A percentile compares a stretch with the other conserved stretches of the same genome.
These are phyloP conservation scores for Mangifera indica DNA, from an alignment of 345 rosid genomes.

Conservation along the genomic window DNA sequence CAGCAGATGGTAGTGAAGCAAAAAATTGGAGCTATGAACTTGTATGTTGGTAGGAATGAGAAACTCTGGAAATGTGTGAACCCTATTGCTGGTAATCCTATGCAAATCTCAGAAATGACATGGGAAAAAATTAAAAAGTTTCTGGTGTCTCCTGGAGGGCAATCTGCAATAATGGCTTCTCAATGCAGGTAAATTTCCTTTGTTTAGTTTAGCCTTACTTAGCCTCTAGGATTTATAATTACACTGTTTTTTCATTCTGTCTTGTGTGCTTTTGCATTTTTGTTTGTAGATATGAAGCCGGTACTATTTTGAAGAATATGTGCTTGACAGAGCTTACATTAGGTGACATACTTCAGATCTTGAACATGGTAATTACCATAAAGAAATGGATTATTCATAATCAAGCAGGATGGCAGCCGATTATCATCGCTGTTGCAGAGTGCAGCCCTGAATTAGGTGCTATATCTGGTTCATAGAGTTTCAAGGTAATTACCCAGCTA, in stretches of 20 bases:
- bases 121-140: slow-evolving; percentile 36
- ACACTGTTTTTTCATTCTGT: slow-evolving; percentile 8
- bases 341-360: slow-evolving; percentile 38
- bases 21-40: slow-evolving; percentile 30
- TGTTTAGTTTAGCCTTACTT: neutral
- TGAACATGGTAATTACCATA: slow-evolving; percentile 27
- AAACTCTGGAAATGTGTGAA: slow-evolving; percentile 48
- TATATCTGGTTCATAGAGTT: neutral
- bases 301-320: slow-evolving; percentile 32
- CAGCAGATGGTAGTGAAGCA: slow-evolving; percentile 41
- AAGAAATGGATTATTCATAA: slow-evolving; percentile 40
- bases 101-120: slow-evolving; percentile 21
- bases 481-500: neutral
- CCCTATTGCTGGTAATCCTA: slow-evolving; percentile 33
- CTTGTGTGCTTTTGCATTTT: neutral
- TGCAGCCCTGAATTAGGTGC: neutral
- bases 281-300: slow-evolving; percentile 41
- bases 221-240: neutral
- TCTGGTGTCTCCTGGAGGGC: slow-evolving; percentile 33
- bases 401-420: slow-evolving; percentile 46
- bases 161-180: slow-evolving; percentile 43
- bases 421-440: slow-evolving; percentile 28
- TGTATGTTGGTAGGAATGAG: slow-evolving; percentile 43
- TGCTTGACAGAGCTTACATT: slow-evolving; percentile 40
- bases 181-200: slow-evolving; percentile 38